phyloP scores from a whole-genome alignment of 2,329 filamentous ascomycete genomes.

The Claviceps maximensis region DNA sequence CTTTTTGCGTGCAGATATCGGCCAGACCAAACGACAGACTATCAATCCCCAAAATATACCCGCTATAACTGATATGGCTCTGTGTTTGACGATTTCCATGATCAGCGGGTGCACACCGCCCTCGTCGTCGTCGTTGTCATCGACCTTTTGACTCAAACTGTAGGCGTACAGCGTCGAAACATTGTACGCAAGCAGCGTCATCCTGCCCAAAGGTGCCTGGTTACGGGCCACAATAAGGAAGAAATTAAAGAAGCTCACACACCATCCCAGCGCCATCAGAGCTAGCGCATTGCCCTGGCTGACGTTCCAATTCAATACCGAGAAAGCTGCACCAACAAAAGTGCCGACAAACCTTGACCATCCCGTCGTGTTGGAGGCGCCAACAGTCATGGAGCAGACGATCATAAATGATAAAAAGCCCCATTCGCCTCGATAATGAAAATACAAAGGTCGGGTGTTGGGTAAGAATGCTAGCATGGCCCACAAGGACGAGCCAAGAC shows the following conservation, averaged over 20 bases:
- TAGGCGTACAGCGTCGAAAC: slow-evolving; percentile 84
- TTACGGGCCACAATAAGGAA: slow-evolving; percentile 70
- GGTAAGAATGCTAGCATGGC: slow-evolving; percentile 71
- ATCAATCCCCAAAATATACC: slow-evolving; percentile 82
- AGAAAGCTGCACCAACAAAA: slow-evolving; percentile 59
- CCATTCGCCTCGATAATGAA: slow-evolving; percentile 84
- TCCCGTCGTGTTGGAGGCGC: slow-evolving; percentile 80
- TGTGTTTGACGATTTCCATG: slow-evolving; percentile 68
- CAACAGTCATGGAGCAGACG: slow-evolving; percentile 89
- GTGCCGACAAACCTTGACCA: slow-evolving; percentile 73
- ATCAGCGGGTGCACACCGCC: slow-evolving; percentile 70
- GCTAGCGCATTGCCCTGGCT: slow-evolving; percentile 56
- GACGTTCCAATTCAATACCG: slow-evolving; percentile 62
- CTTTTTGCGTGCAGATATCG: slow-evolving; percentile 71
- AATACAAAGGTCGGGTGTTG: slow-evolving; percentile 59
- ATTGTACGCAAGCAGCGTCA: slow-evolving; percentile 87
- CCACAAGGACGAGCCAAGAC: slow-evolving; percentile 70
- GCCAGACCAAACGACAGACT: slow-evolving; percentile 75
- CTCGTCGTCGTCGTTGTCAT: slow-evolving; percentile 65
- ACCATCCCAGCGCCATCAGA: slow-evolving; percentile 63
- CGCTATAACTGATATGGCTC: slow-evolving; percentile 66
- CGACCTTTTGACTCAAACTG: slow-evolving; percentile 61
- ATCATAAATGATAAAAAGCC: slow-evolving; percentile 92
- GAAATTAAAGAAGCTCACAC: slow-evolving; percentile 66
- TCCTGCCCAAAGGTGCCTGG: slow-evolving; percentile 75